A percentile compares a stretch with the other conserved stretches of the same genome.
These are phyloP conservation scores for Beauveria medogensis DNA, from an alignment of 2,329 filamentous ascomycete genomes.

Conservation along the genomic window DNA sequence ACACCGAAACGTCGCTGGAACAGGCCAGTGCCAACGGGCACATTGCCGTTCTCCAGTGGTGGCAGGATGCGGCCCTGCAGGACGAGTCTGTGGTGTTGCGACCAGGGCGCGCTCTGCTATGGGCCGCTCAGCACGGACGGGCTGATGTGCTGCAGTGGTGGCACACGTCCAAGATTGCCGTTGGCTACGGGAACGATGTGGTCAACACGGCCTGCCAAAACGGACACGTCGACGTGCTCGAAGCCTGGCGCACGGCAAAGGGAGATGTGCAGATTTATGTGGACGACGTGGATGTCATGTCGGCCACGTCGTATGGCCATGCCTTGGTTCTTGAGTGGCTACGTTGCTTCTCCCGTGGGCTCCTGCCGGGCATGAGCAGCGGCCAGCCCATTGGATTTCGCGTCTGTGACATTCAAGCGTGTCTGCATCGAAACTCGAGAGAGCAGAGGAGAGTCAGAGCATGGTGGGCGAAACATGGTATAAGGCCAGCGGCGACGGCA, in stretches of 20 bases:
- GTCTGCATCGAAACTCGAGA: constrained; percentile 75
- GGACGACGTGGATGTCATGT: constrained; percentile 75
- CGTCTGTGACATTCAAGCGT: constrained; percentile 92
- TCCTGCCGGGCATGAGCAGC: constrained; percentile 45
- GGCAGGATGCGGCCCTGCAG: constrained; percentile 62
- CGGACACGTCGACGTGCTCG: constrained; percentile 75
- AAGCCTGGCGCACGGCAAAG: constrained; percentile 69
- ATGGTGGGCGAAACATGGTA: constrained; percentile 86
- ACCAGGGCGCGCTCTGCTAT: constrained; percentile 75
- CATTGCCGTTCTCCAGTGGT: constrained; percentile 85
- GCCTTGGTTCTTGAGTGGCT: constrained; percentile 87
- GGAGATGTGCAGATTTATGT: constrained; percentile 62
- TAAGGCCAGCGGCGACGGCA: neutral
- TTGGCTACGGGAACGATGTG: constrained; percentile 72
- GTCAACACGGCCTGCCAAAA: constrained; percentile 78
- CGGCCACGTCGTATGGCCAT: constrained; percentile 80
- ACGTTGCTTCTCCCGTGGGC: constrained; percentile 58
- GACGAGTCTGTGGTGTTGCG: constrained; percentile 57
- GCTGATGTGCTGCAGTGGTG: constrained; percentile 78
- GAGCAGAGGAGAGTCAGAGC: constrained; percentile 64
- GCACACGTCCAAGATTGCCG: constrained; percentile 72
- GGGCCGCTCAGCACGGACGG: constrained; percentile 76
- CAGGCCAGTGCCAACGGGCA: constrained; percentile 79
- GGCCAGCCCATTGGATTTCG: constrained; percentile 78
- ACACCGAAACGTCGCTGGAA: constrained; percentile 81